Base-by-base conservation (phyloP, 23 red algal genomes). In the Chondrus crispus region DNA sequence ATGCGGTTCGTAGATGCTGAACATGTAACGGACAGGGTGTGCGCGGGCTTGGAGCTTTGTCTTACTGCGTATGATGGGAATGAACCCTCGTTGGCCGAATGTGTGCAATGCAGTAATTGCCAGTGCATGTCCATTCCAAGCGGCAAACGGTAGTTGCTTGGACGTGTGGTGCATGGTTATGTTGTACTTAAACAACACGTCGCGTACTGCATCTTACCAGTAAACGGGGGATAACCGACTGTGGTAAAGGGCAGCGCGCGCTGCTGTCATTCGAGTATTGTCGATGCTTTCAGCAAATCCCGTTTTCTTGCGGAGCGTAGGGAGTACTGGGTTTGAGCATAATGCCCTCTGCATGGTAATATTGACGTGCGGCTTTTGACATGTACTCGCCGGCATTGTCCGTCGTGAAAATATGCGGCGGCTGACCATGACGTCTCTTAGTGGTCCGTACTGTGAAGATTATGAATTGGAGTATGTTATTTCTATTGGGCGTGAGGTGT, bases 181-280 rank as follows among this genome's bases (percentile, higher is more conserved):
- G 38, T 88, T 88, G 44, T 88, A 74, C 28, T 88, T 88, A 24
- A 74, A 54, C 14, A 33, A 40, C 0, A 44, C 84, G 36, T 88
- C 84, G 3, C 2, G 5, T 2, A 75, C 4, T 44, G 84, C 84
- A n/a, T 58, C 43, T 37, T 52, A 9, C 84, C 62, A 88, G 32
- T 32, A 75, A 3, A n/a, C 19, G 32, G 3, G 12, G 7, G 63
- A 30, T 19, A 75, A 12, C 16, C 52, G 4, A 7, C 12, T 0
- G 22, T 53, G 69, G 7, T 13, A 8, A 5, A 88, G 66, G 16
- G 4, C 0, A n/a, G 84, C 19, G 4, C 64, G 84, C 29, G 28
- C 48, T 18, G 42, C 24, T 18, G 9, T 9, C 7, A 52, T 3
- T 26, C 71, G 5, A 16, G 68, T 57, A 28, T 35, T 19, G 5